Conservation (phyloP, 805 yeast genomes). For the Candida loeiensis region DNA sequence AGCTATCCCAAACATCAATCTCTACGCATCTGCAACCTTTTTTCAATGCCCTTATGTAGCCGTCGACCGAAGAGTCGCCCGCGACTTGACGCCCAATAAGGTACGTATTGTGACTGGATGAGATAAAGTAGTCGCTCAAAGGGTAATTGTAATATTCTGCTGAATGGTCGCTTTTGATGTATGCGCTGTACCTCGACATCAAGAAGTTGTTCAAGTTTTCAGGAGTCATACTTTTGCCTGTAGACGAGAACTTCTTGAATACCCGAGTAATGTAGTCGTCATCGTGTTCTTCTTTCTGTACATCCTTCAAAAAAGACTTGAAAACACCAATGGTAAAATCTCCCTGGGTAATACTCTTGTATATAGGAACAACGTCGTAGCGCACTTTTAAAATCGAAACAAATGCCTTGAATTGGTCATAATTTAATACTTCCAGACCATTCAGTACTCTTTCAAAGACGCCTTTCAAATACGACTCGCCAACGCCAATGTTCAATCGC, state of each 20-base stretch:
- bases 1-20: slow-evolving; percentile 86
- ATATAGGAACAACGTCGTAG: slow-evolving; percentile 55
- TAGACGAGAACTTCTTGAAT: slow-evolving; percentile 23
- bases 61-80: slow-evolving; percentile 84
- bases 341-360: slow-evolving; percentile 26
- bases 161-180: slow-evolving; percentile 7
- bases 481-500: slow-evolving; percentile 69
- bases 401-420: slow-evolving; percentile 71
- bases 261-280: slow-evolving; percentile 24
- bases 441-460: slow-evolving; percentile 48
- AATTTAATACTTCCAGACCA: slow-evolving; percentile 51
- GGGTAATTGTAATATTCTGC: slow-evolving; percentile 45
- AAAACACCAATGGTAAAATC: slow-evolving; percentile 23
- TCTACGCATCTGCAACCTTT: slow-evolving; percentile 95
- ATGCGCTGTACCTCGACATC: slow-evolving; percentile 27
- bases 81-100: slow-evolving; percentile 83
- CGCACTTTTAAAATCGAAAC: slow-evolving; percentile 66
- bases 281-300: slow-evolving; percentile 46
- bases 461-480: slow-evolving; percentile 44
- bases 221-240: slow-evolving; percentile 18
- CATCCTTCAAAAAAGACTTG: slow-evolving; percentile 37
- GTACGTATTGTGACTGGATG: slow-evolving; percentile 94
- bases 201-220: slow-evolving; percentile 28
- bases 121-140: slow-evolving; percentile 78
- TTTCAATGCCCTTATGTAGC: slow-evolving; percentile 80